Conservation (phyloP, 2,329 filamentous ascomycete species). For the Hypoxylon sp. region DNA sequence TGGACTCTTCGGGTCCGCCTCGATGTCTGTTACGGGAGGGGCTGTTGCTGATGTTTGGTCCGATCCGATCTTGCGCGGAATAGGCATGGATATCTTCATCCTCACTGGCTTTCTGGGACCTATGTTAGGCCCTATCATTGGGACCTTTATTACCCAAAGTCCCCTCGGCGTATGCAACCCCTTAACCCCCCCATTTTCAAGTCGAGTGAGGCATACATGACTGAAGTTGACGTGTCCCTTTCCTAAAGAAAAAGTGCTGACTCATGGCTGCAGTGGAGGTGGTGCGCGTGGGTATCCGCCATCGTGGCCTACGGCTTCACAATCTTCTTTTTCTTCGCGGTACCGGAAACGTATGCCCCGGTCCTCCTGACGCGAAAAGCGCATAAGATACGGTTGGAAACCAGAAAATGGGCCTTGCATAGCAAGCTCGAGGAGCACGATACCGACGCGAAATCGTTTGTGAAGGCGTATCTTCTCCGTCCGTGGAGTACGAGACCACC, state of each 20-base stretch:
- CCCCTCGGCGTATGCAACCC: not conserved
- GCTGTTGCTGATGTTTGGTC: not conserved
- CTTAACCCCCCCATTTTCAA: not conserved
- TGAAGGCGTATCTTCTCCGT: not conserved
- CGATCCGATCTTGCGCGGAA: not conserved
- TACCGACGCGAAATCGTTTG: not conserved
- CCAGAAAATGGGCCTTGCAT: not conserved
- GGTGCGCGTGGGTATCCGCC: not conserved
- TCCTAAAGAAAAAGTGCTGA: not conserved
- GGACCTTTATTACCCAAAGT: not conserved
- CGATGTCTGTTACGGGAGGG: not conserved
- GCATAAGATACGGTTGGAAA: not conserved
- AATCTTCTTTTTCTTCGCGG: conserved; percentile 2
- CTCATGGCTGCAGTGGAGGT: not conserved
- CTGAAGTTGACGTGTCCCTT: not conserved
- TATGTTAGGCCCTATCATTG: not conserved
- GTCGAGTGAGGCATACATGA: not conserved
- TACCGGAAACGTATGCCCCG: not conserved
- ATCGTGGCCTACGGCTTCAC: not conserved
- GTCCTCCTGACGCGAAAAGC: conserved; percentile 2
- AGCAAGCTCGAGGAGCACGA: conserved; percentile 6
- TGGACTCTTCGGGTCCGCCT: not conserved
- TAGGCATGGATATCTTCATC: not conserved
- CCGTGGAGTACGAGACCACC: not conserved
- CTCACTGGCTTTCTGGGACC: not conserved